Percentiles rank a stretch among this genome's conserved stretches.
Conservation (phyloP, 1,284 basidiomycete species). For the Puccinia triticina region DNA sequence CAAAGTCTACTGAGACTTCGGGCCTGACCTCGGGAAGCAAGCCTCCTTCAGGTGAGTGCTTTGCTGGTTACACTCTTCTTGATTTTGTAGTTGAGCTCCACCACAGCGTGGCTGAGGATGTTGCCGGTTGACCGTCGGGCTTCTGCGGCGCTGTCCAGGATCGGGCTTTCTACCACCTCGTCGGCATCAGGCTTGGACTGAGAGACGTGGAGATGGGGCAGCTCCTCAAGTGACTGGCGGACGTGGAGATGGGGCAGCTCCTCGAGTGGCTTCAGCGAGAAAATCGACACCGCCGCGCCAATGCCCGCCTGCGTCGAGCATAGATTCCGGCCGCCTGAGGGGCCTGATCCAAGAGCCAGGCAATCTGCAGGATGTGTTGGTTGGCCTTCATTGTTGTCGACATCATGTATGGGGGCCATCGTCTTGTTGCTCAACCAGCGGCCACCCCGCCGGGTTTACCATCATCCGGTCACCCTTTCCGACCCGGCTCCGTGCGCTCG, state of each 20-base stretch:
- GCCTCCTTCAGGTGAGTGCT: too few relatives aligned
- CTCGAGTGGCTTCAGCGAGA: slow-evolving; percentile 6
- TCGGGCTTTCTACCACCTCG: slow-evolving; percentile 22
- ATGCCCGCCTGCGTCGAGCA: neutral
- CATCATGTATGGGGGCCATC: too few relatives aligned
- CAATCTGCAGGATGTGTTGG: slow-evolving; percentile 18
- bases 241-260: too few relatives aligned
- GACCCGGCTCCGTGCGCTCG: neutral
- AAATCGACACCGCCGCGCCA: neutral
- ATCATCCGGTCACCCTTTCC: neutral
- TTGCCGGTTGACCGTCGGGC: slow-evolving; percentile 70
- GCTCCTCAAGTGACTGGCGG: too few relatives aligned
- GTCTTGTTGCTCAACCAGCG: neutral
- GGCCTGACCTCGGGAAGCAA: too few relatives aligned
- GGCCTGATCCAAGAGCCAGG: slow-evolving; percentile 2
- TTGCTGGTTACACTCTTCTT: too few relatives aligned
- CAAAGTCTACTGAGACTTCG: too few relatives aligned
- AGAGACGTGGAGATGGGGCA: neutral
- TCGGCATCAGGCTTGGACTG: neutral
- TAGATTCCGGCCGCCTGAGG: neutral
- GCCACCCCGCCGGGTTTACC: neutral
- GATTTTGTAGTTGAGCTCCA: too few relatives aligned
- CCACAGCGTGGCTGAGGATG: slow-evolving; percentile 77
- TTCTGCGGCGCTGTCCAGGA: slow-evolving; percentile 67
- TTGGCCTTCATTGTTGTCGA: neutral